Conservation (phyloP, 2,329 filamentous ascomycete genomes). For the Fusarium bactridioides region DNA sequence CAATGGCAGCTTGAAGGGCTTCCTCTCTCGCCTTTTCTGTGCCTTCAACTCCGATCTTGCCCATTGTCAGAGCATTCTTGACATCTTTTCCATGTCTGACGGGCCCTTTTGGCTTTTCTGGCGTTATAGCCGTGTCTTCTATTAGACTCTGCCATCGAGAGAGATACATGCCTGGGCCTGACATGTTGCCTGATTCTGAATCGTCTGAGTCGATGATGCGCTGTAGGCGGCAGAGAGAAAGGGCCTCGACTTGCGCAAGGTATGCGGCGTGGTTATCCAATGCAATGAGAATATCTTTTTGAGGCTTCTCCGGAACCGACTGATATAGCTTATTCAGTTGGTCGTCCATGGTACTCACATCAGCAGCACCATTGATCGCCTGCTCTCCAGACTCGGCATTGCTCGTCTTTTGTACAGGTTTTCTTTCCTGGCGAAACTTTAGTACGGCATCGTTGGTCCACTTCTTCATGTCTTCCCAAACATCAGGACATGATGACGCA, state of each 20-base stretch:
- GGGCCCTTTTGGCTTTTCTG: conserved; percentile 59
- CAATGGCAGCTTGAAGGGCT: conserved; percentile 23
- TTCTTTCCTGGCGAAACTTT: conserved; percentile 57
- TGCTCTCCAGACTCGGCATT: neutral
- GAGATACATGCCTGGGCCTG: conserved; percentile 76
- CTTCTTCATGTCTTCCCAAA: conserved; percentile 65
- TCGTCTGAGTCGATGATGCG: conserved; percentile 58
- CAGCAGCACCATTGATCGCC: conserved; percentile 9
- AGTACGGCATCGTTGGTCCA: conserved; percentile 67
- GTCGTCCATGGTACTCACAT: conserved; percentile 48
- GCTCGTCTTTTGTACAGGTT: neutral
- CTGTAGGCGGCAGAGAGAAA: conserved; percentile 65
- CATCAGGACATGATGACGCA: conserved; percentile 71
- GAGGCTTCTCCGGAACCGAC: conserved; percentile 57
- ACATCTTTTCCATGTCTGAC: conserved; percentile 64
- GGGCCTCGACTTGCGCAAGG: conserved; percentile 60
- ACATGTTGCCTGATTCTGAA: conserved; percentile 47
- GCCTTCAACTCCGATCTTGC: conserved; percentile 52
- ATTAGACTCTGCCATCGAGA: conserved; percentile 76
- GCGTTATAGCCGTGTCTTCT: conserved; percentile 74
- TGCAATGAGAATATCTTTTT: conserved; percentile 55
- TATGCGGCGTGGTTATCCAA: conserved; percentile 70
- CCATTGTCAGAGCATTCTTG: conserved; percentile 51
- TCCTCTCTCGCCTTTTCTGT: conserved; percentile 38
- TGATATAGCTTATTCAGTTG: conserved; percentile 54